Evolutionary conservation across 2,329 filamentous ascomycete species (phyloP), one percentile per base, ranked within the genome.

Genomic region (Calonectria crousiana): DNA sequence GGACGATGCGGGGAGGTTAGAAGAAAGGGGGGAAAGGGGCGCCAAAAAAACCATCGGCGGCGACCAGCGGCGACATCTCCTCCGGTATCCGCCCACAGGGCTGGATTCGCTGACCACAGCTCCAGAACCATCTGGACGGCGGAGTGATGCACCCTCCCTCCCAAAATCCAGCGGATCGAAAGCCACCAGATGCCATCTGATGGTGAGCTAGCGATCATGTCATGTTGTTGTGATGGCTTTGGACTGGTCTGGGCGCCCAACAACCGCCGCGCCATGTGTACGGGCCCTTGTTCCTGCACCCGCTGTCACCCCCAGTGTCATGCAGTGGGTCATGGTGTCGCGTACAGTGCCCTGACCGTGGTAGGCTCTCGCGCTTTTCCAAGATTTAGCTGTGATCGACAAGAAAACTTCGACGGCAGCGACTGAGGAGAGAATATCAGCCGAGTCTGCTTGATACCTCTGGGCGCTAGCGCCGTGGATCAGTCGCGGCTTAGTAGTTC

Each of bases 241-340:
- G 49, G 60, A 60, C 72, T 71, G 62, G 69, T 65, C 65, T 74
- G 60, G 53, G 49, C 67, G 41, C 72, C 66, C 74, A 69, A 71
- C 67, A 75, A 70, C 75, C 67, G 77, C 72, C 52, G 49, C 67
- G 58, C 58, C 52, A 76, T 69, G 72, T 72, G 68, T 75, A 71
- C 69, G 67, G 66, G 76, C 67, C 77, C 78, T 75, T 81, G 79
- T 80, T 81, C 79, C 78, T 81, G 78, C 78, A 81, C 75, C 79
- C 79, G 78, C 44, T 69, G 76, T 70, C 76, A 76, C 69, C 72
- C 76, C 67, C 78, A 78, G 78, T 78, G 71, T 78, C 78, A 81
- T 80, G 74, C 60, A 58, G 79, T 79, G 78, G 78, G 73, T 58
- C 71, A 73, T 32, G 28, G 72, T 69, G 58, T 66, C 72, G 73